Evolutionary conservation across 2,329 filamentous ascomycete species (phyloP), one percentile per base, ranked within the genome.

Genomic region (Emericellopsis cladophorae): DNA sequence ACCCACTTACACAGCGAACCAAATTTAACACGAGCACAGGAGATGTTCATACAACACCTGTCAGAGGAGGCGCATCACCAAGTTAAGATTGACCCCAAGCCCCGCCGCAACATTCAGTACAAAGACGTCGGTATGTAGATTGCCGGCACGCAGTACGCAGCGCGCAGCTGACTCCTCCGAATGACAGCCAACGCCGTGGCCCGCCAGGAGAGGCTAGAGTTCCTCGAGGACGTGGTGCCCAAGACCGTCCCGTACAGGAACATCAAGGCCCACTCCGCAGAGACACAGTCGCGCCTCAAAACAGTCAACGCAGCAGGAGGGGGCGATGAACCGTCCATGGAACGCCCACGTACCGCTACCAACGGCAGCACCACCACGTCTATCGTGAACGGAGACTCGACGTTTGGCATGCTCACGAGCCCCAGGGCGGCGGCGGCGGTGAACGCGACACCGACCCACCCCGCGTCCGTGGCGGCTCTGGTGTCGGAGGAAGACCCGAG

Each of bases 31-130:
- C 15, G 5, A 31, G n/a, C 11, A 15, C 43, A 89, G 82, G 92
- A 98, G 64, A 81, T 95, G 73, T 96, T 98, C 65, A 81, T 98
- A 49, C 87, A 95, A 59, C 84, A 96, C 59, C 75, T 98, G 22
- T 80, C 89, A 16, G 75, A 83, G 46, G 84, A 93, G 58, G 81
- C 83, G 22, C 81, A 94, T 58, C 89, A 84, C 53, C 84, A 94
- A 53, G 84, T 89, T 52, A 93, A 92, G 56, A 75, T 88, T 1
- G 92, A 96, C 62, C 77, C 83, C 51, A 96, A 96, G 60, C 90
- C 90, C 6, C 75, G 92, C 42, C 79, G 89, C 45, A 95, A 93
- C 54, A 83, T 98, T 46, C 92, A 96, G 59, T 98, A 98, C 67
- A 86, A 86, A 56, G 92, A 98, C 61, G 73, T 98, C 34, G 82